These are phyloP conservation scores for Medakamo hakoo DNA, from an alignment of 139 green algal genomes.

Conservation along the genomic window DNA sequence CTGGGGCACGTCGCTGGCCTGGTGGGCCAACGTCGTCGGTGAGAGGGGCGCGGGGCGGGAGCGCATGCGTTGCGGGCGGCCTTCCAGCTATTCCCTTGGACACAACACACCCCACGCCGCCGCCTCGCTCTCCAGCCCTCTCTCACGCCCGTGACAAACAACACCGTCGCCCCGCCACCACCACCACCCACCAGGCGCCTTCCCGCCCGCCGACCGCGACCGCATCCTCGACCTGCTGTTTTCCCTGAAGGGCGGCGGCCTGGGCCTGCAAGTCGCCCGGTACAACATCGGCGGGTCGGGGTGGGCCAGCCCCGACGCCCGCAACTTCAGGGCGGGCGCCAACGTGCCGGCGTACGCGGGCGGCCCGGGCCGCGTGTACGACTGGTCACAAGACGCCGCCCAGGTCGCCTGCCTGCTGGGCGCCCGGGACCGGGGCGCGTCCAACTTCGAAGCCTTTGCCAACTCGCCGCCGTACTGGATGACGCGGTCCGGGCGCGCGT, in stretches of 20 bases:
- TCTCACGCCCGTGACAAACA: too few relatives aligned
- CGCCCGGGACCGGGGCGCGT: conserved; percentile 8
- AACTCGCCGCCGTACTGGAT: conserved; percentile 23
- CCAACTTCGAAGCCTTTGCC: conserved; percentile 17
- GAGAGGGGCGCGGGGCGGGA: too few relatives aligned
- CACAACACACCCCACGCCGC: too few relatives aligned
- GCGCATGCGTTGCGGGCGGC: too few relatives aligned
- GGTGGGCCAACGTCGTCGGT: conserved; percentile 10
- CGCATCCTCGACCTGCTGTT: conserved; percentile 19
- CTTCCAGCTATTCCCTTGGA: too few relatives aligned
- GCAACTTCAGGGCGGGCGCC: conserved; percentile 7
- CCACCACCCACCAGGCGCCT: neutral
- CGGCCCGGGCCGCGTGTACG: conserved; percentile 2
- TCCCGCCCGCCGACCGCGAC: neutral
- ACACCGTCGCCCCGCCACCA: neutral
- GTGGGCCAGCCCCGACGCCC: neutral
- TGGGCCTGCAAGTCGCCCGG: conserved; percentile 16
- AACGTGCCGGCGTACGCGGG: conserved; percentile 2
- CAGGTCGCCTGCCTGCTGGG: conserved; percentile 14
- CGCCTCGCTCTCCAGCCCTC: neutral
- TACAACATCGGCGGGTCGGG: conserved; percentile 19
- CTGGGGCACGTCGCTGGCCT: conserved; percentile 13
- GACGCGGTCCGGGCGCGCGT: conserved; percentile 10
- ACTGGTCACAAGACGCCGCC: conserved; percentile 8
- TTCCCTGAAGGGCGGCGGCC: conserved; percentile 6